phyloP scores from a whole-genome alignment of 2,329 filamentous ascomycete species.

The Alternaria triticina region DNA sequence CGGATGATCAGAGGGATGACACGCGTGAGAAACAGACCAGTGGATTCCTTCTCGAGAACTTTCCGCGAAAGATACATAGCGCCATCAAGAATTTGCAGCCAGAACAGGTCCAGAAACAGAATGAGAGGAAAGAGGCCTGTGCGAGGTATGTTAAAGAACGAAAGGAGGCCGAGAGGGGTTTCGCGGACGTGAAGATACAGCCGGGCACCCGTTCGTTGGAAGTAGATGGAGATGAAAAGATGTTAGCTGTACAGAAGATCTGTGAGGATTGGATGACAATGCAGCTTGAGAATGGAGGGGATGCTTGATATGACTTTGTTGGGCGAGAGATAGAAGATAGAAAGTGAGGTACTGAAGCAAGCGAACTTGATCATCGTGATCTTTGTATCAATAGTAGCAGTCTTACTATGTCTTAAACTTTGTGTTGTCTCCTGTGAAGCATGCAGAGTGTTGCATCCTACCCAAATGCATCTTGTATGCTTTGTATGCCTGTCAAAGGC shows the following conservation, averaged over 20 bases:
- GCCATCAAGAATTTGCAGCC: neutral
- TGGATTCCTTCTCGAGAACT: neutral
- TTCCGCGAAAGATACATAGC: neutral
- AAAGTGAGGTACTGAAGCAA: neutral
- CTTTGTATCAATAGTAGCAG: neutral
- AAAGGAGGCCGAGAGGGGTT: neutral
- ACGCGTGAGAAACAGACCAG: neutral
- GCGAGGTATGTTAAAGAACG: neutral
- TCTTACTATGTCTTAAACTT: neutral
- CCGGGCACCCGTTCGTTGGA: neutral
- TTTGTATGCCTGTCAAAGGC: neutral
- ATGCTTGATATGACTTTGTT: neutral
- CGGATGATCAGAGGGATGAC: neutral
- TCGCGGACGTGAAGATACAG: neutral
- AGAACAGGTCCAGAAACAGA: neutral
- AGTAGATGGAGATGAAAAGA: neutral
- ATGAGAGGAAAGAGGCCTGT: fast-evolving
- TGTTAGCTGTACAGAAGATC: neutral
- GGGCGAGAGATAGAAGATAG: neutral
- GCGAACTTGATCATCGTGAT: neutral
- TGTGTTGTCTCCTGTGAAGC: neutral
- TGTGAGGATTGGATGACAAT: neutral
- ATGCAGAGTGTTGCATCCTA: neutral
- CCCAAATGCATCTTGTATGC: neutral
- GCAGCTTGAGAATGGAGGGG: neutral